Percentiles rank a stretch among this genome's conserved stretches.
These are phyloP conservation scores for Oenanthe javanica DNA, from an alignment of 140 eudicot species.

Conservation along the genomic window DNA sequence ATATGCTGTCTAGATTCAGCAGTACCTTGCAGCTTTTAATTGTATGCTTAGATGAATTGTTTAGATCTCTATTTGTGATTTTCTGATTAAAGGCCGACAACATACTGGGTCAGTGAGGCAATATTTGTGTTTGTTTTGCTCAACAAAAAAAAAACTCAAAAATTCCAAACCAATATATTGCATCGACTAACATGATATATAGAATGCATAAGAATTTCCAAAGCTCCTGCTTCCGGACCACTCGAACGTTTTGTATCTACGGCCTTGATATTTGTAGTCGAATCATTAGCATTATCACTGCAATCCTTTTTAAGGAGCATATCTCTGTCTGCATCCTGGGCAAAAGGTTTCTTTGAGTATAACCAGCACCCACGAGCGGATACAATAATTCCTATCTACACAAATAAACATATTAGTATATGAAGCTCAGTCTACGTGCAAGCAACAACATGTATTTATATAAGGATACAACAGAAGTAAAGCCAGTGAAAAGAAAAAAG, in stretches of 20 bases:
- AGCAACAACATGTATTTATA: not conserved
- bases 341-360: slow-evolving; percentile 20
- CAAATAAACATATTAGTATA: not conserved
- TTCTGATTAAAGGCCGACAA: not conserved
- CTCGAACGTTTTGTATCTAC: slow-evolving; percentile 12
- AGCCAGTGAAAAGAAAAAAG: not conserved
- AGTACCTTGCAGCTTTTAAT: not conserved
- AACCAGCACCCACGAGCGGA: slow-evolving; percentile 68
- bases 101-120: not conserved
- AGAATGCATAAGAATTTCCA: slow-evolving; percentile 46
- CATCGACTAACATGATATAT: slow-evolving; percentile 50
- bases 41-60: not conserved
- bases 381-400: slow-evolving; percentile 55
- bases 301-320: slow-evolving; percentile 30
- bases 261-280: slow-evolving; percentile 9
- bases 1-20: not conserved
- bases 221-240: slow-evolving; percentile 39
- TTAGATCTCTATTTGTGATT: not conserved
- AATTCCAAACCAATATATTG: not conserved
- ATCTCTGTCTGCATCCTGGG: slow-evolving; percentile 30
- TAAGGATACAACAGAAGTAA: not conserved
- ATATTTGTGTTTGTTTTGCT: not conserved
- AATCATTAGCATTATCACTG: not conserved
- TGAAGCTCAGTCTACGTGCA: not conserved
- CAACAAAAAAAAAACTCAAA: not conserved